These are phyloP conservation scores for Colletotrichum phormii DNA, from an alignment of 2,329 filamentous ascomycete genomes.

Conservation along the genomic window DNA sequence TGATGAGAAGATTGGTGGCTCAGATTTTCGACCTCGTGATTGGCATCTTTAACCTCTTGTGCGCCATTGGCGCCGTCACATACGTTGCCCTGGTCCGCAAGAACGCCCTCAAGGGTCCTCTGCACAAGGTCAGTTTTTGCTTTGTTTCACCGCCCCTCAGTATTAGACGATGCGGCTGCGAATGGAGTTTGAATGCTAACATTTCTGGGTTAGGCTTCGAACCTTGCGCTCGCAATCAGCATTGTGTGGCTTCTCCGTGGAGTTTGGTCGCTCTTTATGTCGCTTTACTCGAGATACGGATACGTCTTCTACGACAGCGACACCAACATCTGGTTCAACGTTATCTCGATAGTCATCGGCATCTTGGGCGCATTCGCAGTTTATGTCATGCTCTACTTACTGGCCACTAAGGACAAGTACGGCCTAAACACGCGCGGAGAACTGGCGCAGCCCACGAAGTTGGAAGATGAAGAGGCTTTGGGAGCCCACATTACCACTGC, in stretches of 20 bases:
- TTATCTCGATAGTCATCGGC: constrained; percentile 41
- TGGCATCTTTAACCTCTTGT: neutral
- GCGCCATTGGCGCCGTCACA: constrained; percentile 14
- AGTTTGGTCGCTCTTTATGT: neutral
- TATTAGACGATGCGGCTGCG: constrained; percentile 16
- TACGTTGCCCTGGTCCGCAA: constrained; percentile 20
- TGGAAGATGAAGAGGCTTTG: constrained; percentile 35
- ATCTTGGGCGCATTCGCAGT: constrained; percentile 42
- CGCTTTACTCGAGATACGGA: neutral
- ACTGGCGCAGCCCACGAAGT: constrained; percentile 26
- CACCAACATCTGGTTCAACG: constrained; percentile 25
- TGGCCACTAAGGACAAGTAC: constrained; percentile 42
- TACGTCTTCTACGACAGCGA: neutral
- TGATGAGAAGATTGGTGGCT: neutral
- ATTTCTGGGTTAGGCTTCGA: neutral
- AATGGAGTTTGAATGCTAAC: neutral
- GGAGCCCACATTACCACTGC: neutral
- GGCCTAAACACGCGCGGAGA: constrained; percentile 39
- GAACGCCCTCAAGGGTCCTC: constrained; percentile 9
- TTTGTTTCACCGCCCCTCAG: constrained; percentile 16
- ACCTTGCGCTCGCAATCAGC: neutral
- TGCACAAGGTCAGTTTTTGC: constrained; percentile 15
- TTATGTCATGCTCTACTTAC: constrained; percentile 40
- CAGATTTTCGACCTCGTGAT: neutral
- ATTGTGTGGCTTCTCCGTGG: neutral